Evolutionary conservation across 768 basidiomycete genomes (phyloP), one percentile per base, ranked within the genome.

Genomic region (Boletus rubroflammeus): DNA sequence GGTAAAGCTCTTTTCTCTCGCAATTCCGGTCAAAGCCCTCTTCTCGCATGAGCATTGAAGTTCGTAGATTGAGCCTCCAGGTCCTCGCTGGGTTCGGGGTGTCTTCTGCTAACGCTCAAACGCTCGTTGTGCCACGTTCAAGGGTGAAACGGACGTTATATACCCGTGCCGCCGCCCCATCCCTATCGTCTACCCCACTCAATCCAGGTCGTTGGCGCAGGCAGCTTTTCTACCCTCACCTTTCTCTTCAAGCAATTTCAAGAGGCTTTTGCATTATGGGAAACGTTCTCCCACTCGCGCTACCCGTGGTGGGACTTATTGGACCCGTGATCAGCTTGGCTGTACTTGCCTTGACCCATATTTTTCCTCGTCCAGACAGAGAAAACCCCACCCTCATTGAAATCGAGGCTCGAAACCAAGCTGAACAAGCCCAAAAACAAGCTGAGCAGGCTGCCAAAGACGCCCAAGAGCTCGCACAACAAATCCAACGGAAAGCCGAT

Each of bases 341-440:
- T n/a, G 6, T 11, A 5, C 6, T 23, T 0, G 28, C n/a, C 28
- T 6, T 54, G 0, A 15, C 14, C 1, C 8, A 7, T 11, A 2
- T 44, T 11, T 41, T 50, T 5, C 51, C 23, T 40, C 49, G 21
- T 32, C 63, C 63, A 1, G 17, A 47, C 28, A 35, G 15, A 19
- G 19, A 15, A 34, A 65, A 62, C 29, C 64, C 58, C 1, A 51
- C 61, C 4, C 25, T 66, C 8, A 32, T 29, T 3, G 49, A 26
- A 0, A 57, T 64, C 3, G 44, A 49, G 13, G 46, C 44, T 4
- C 64, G 43, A 5, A 38, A 55, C 0, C 10, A 17, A 1, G 59
- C 53, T 6, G 57, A 62, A 31, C 26, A 40, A 19, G 58, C 57
- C 1, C 48, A 32, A 34, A 23, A 13, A 26, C 26, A 34, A 2